Conservation (phyloP, 148 eudicot genomes). For the Rhododendron williamsianum region DNA sequence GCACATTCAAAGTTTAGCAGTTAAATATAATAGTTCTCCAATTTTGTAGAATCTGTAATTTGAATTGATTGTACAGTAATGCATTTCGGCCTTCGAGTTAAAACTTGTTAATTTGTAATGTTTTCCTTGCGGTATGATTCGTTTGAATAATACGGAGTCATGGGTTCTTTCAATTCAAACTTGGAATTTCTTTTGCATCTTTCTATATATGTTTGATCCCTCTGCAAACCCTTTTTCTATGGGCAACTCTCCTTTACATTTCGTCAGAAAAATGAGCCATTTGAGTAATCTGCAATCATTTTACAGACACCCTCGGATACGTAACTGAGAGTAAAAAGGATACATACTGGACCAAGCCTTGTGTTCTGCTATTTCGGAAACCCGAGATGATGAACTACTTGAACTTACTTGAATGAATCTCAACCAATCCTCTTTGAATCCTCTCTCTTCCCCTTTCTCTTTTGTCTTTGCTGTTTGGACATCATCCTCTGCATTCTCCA, state of each 20-base stretch:
- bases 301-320: not conserved
- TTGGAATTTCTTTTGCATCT: not conserved
- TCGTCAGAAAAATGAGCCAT: not conserved
- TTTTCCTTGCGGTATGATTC: conserved; percentile 9
- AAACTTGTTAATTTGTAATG: conserved; percentile 3
- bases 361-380: not conserved
- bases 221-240: not conserved
- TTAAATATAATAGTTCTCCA: conserved; percentile 32
- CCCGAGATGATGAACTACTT: not conserved
- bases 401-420: too few species aligned
- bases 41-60: conserved; percentile 44
- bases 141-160: conserved; percentile 8
- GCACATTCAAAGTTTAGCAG: conserved; percentile 52
- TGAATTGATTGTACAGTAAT: conserved; percentile 44
- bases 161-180: not conserved
- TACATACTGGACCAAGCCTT: not conserved
- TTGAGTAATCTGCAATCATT: not conserved
- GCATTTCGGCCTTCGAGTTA: conserved; percentile 5
- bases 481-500: not conserved
- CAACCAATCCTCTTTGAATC: not conserved
- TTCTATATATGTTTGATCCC: not conserved
- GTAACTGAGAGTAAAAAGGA: not conserved
- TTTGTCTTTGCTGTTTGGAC: not conserved
- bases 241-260: not conserved
- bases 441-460: not conserved